Base-by-base conservation (phyloP, 306 rosid genomes). In the Cicer chorassanicum region DNA sequence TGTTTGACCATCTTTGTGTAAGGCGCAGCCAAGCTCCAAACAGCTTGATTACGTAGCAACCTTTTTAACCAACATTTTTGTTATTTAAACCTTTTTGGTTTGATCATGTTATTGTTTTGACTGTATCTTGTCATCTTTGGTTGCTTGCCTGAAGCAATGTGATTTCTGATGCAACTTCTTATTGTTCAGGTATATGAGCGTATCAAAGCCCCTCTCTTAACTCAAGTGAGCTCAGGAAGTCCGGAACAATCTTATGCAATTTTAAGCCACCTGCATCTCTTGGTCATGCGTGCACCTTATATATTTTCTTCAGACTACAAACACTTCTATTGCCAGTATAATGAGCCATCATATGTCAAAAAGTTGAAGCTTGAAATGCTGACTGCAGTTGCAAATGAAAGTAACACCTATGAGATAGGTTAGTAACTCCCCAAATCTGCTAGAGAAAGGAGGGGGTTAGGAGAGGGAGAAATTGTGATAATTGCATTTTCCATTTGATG, bases 271-370 rank as follows among this genome's bases (percentile, higher is more conserved):
- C 85, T 95, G 82, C 99, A 95, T 88, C 87, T 95, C 77, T 86
- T 95, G 91, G 99, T 95, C 88, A 86, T 90, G 92, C 99, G 99
- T 78, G 98, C 99, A 60, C 98, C 99, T 68, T 95, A 74, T 85
- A 87, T 95, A 87, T 95, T 95, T 89, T 86, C 98, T 54, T 68
- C 88, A 14, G 99, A 95, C 84, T 95, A 95, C 88, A 92, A 95
- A 77, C 96, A 95, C 85, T 95, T 92, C 82, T 95, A 92, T 81
- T 95, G 99, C 85, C 99, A 95, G 82, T 95, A 95, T 86, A 95
- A 95, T 77, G 99, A 95, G 85, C 99, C 99, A 53, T 92, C 99
- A 13, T 95, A 95, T 84, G 98, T 95, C 71, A 95, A 92, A 89
- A 95, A 90, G 70, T 85, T 95, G 91, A 95, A 92, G 93, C 99